Base-by-base conservation (phyloP, 2,329 filamentous ascomycete species). In the Epichloe hybrida region DNA sequence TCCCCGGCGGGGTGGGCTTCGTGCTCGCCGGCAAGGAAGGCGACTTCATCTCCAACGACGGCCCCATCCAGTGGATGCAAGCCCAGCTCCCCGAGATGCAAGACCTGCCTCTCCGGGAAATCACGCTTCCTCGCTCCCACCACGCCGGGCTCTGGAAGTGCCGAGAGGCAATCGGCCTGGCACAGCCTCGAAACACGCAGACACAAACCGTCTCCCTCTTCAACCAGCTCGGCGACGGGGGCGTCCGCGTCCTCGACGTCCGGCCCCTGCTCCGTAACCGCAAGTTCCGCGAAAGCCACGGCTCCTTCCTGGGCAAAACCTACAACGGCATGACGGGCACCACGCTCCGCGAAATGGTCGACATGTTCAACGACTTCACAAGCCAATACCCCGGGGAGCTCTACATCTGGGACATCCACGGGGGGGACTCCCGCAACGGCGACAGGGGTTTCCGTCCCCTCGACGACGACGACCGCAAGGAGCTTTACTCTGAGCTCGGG, bases 51-150 rank as follows among this genome's bases (percentile, higher is more conserved):
- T 56, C 60, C 45, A 59, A 57, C 44, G 55, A 62, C 43, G 46
- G 54, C 2, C 57, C 59, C 2, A 37, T 50, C 5, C 51, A 43
- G 38, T 67, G 64, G 65, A 67, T 67, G 65, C 57, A 60, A 27
- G 27, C 44, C 2, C 49, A 59, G 50, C 53, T 65, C 6, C 48
- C 50, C 0, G 53, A 61, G 12, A 59, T 66, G 6, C 59, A 60
- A 2, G 20, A 63, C 12, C 34, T 59, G 8, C 53, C 59, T 2
- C 60, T 67, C 2, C 57, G 62, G 5, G 57, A 66, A 34, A 57
- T 67, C 23, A 41, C 59, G n/a, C 54, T 67, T 27, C 62, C 63
- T 1, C 58, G 63, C 0, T 62, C 64, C 2, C 64, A 67, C 52
- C 61, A 66, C 53, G 48, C 59, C 0, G 65, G 63, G 48, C 54